phyloP scores from a whole-genome alignment of 108 stramenopile species.

The Cyclotella cryptica region DNA sequence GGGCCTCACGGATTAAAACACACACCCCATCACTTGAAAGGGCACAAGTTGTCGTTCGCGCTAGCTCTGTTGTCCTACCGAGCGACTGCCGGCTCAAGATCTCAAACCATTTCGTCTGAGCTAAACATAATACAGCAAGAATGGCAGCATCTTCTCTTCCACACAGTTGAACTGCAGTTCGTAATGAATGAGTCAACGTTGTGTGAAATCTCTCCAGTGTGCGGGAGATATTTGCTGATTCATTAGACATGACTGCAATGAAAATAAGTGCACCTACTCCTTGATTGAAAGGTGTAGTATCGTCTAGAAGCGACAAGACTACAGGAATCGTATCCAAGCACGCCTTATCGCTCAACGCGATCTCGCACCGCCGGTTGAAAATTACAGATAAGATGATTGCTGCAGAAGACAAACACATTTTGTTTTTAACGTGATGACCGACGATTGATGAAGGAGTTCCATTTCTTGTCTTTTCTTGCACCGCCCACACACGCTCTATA shows the following conservation, averaged over 20 bases:
- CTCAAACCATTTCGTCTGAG: slow-evolving; percentile 39
- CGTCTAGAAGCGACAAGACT: slow-evolving; percentile 35
- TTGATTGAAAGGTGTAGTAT: slow-evolving; percentile 30
- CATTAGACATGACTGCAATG: slow-evolving; percentile 25
- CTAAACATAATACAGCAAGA: slow-evolving; percentile 29
- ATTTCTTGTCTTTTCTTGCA: background rate
- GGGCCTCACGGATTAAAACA: slow-evolving; percentile 30
- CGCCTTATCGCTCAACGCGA: background rate
- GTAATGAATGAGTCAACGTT: slow-evolving; percentile 18
- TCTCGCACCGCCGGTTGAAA: background rate
- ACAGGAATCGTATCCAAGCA: slow-evolving; percentile 29
- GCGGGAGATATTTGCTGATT: background rate
- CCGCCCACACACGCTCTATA: slow-evolving; percentile 20
- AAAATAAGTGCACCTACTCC: slow-evolving; percentile 37
- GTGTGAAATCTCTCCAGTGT: slow-evolving; percentile 17
- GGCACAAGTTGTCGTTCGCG: too few species aligned
- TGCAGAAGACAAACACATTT: slow-evolving; percentile 28
- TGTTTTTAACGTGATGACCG: slow-evolving; percentile 15
- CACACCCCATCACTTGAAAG: too few species aligned
- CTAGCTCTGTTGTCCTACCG: background rate
- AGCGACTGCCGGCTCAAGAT: slow-evolving; percentile 11
- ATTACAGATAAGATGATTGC: slow-evolving; percentile 23
- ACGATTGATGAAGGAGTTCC: background rate
- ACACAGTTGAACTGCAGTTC: slow-evolving; percentile 22
- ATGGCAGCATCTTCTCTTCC: slow-evolving; percentile 32